Base-by-base conservation (phyloP, 345 rosid genomes). In the Salix suchowensis region DNA sequence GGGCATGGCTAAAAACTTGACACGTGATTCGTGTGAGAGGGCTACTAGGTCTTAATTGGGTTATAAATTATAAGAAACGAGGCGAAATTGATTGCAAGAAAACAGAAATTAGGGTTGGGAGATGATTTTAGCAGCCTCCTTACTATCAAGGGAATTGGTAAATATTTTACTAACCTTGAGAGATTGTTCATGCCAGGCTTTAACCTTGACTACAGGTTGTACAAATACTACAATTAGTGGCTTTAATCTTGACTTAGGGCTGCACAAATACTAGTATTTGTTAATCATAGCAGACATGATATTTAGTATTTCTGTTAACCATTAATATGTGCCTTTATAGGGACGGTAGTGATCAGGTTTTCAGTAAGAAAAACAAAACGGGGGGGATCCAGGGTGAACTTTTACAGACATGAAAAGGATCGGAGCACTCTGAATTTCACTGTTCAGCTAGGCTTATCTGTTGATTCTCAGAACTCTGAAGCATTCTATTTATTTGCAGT, bases 361-460 rank as follows among this genome's bases (percentile, higher is more conserved):
- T 6, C 28, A 50, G 60, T 77, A 67, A 74, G 74, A 39, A 37
- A 55, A 69, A 18, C 39, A 79, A 72, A 34, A 34, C 36, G 7
- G 37, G 37, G 37, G 42, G 68, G n/a, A 12, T 66, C 30, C 58
- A 66, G 73, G 55, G 65, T 46, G 46, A 62, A 42, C 40, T 55
- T 68, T 82, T 52, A 42, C 70, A 79, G 68, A 48, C 75, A 77
- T 72, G 34, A 30, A 58, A 58, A 23, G 42, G n/a, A 21, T 19
- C 28, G 50, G 14, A 40, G 42, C 26, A 30, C 36, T 30, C 71
- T 32, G 37, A 40, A 42, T 74, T 65, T 48, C 19, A 74, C 71
- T 48, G 34, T 65, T 11, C 77, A 65, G 26, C 0, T 44, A 61
- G 76, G 23, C 12, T 19, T 30, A n/a, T 23, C 37, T 19, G 37